phyloP scores from a whole-genome alignment of 108 stramenopile species.

The Pseudonitzschia multistriata region DNA sequence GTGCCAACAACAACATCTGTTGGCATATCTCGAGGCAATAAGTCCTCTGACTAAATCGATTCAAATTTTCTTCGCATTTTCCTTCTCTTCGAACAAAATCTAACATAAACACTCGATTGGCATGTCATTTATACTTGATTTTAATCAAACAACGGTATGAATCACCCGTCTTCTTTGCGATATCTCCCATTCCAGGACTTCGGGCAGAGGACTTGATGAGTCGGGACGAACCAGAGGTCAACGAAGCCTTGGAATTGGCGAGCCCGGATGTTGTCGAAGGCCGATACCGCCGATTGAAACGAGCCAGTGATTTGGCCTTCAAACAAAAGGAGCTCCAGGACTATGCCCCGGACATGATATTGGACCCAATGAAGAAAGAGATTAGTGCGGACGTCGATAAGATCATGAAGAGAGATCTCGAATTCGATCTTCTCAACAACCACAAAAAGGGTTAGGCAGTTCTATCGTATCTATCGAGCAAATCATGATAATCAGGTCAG shows the following conservation, averaged over 20 bases:
- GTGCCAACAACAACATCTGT: background rate
- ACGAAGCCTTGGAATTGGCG: conserved; percentile 82
- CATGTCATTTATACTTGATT: background rate
- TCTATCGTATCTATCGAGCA: background rate
- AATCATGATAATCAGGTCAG: background rate
- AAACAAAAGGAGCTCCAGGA: conserved; percentile 83
- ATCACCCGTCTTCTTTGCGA: background rate
- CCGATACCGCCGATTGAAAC: conserved; percentile 84
- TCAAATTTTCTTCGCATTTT: conserved; percentile 10
- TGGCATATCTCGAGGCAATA: background rate
- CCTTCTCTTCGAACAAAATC: conserved; percentile 2
- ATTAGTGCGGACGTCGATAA: conserved; percentile 69
- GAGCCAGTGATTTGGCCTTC: conserved; percentile 83
- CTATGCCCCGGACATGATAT: conserved; percentile 74
- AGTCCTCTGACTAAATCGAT: background rate
- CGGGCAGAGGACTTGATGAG: conserved; percentile 85
- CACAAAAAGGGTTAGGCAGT: conserved; percentile 56
- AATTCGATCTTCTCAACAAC: conserved; percentile 78
- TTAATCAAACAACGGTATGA: background rate
- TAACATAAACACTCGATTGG: background rate
- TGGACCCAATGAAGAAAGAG: conserved; percentile 72
- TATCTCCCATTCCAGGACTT: conserved; percentile 49
- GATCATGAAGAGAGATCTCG: conserved; percentile 76
- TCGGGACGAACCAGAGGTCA: conserved; percentile 66
- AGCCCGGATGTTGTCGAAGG: conserved; percentile 76